A percentile compares a stretch with the other conserved stretches of the same genome.
These are phyloP conservation scores for Stephania japonica DNA, from an alignment of 164 flowering plant species.

Conservation along the genomic window DNA sequence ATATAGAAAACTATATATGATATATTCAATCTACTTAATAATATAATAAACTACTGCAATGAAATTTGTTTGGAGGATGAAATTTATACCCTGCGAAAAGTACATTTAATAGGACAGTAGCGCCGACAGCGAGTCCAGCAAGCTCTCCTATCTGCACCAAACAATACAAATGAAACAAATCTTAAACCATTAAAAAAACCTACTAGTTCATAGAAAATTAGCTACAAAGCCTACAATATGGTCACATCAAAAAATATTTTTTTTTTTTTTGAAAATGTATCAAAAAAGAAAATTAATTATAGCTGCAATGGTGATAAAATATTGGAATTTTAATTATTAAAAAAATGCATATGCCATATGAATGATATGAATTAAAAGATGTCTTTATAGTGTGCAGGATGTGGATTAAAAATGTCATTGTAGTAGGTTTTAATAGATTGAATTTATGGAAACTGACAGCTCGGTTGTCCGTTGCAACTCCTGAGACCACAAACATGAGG, in stretches of 20 bases:
- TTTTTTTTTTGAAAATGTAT: too few relatives aligned
- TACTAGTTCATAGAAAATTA: neutral
- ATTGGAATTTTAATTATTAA: too few relatives aligned
- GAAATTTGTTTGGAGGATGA: neutral
- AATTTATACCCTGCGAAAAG: constrained; percentile 59
- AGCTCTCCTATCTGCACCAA: constrained; percentile 73
- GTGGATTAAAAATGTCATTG: too few relatives aligned
- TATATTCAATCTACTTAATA: too few relatives aligned
- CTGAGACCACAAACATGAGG: constrained; percentile 74
- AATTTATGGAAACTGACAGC: constrained; percentile 37
- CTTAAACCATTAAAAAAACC: neutral
- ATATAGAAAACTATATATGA: too few relatives aligned
- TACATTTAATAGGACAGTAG: constrained; percentile 64
- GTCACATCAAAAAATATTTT: too few relatives aligned
- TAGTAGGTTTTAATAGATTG: neutral
- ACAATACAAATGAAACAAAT: neutral
- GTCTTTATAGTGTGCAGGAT: too few relatives aligned
- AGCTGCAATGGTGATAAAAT: neutral
- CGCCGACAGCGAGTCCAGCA: constrained; percentile 81
- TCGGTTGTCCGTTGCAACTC: constrained; percentile 69
- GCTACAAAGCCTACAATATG: too few relatives aligned
- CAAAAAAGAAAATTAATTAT: too few relatives aligned
- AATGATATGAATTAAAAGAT: too few relatives aligned
- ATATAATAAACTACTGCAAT: too few relatives aligned
- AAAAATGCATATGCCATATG: too few relatives aligned